These are phyloP conservation scores for Aurinia saxatilis DNA, from an alignment of 345 rosid genomes.

Conservation along the genomic window DNA sequence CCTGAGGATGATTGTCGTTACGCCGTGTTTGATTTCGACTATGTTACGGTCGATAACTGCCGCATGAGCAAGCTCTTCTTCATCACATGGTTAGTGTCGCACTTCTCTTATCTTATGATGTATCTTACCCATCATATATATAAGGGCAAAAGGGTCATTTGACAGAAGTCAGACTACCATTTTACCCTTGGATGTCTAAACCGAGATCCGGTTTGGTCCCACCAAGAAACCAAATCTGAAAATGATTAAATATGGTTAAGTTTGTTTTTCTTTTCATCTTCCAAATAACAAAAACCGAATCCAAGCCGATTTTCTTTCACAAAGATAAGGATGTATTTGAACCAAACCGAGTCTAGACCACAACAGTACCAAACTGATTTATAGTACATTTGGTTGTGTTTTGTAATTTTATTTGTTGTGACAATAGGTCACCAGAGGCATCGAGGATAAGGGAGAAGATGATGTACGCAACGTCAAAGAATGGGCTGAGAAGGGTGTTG, in stretches of 20 bases:
- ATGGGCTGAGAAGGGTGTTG: slow-evolving; percentile 68
- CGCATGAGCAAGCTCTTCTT: slow-evolving; percentile 98
- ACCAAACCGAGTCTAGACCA: neutral
- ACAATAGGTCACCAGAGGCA: slow-evolving; percentile 64
- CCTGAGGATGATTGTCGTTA: slow-evolving; percentile 87
- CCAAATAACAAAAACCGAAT: neutral
- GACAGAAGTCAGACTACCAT: rapidly evolving
- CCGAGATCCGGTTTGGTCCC: neutral
- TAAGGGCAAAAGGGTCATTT: neutral
- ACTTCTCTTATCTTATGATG: neutral
- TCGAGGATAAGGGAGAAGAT: slow-evolving; percentile 88
- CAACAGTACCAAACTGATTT: neutral
- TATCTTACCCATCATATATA: neutral
- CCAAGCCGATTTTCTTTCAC: neutral
- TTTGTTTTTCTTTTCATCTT: no score
- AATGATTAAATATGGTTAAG: neutral
- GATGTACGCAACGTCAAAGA: slow-evolving; percentile 85
- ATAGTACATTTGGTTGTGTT: no score
- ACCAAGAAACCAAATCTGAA: neutral
- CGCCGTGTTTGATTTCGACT: slow-evolving; percentile 92
- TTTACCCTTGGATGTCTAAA: neutral
- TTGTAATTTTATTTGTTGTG: neutral
- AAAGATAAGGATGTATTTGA: no score
- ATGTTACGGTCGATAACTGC: slow-evolving; percentile 82
- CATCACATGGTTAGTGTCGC: slow-evolving; percentile 71